Conservation (phyloP, 2,329 filamentous ascomycete genomes). For the Fusarium incarnatum region DNA sequence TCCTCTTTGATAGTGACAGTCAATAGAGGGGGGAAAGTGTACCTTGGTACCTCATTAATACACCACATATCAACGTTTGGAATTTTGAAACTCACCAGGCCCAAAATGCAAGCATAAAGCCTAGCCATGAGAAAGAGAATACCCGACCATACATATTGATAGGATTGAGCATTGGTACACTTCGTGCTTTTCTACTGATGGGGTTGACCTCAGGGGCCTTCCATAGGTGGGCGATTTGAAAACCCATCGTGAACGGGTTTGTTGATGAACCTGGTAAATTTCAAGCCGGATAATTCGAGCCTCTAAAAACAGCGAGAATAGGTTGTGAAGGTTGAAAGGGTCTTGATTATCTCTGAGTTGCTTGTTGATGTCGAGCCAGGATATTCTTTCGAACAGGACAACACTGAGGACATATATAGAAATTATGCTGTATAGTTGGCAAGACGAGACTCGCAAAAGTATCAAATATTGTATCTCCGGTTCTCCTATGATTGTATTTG, state of each 20-base stretch:
- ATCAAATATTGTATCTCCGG: slow-evolving; percentile 42
- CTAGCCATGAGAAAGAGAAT: slow-evolving; percentile 90
- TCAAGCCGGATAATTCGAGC: neutral
- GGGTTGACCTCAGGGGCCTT: slow-evolving; percentile 79
- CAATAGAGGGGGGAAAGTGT: slow-evolving; percentile 87
- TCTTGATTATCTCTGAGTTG: slow-evolving; percentile 16
- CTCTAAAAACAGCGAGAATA: neutral
- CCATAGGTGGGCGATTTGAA: slow-evolving; percentile 49
- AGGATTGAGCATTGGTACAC: slow-evolving; percentile 82
- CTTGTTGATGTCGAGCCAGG: slow-evolving; percentile 32
- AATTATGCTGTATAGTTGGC: slow-evolving; percentile 19
- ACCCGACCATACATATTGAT: slow-evolving; percentile 85
- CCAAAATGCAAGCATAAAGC: slow-evolving; percentile 89
- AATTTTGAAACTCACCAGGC: slow-evolving; percentile 68
- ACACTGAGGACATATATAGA: slow-evolving; percentile 39
- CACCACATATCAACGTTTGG: neutral
- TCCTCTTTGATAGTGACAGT: slow-evolving; percentile 84
- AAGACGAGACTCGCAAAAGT: neutral
- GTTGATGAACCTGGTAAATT: neutral
- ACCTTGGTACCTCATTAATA: slow-evolving; percentile 54
- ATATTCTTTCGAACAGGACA: slow-evolving; percentile 15
- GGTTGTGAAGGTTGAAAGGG: neutral
- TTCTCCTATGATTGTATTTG: slow-evolving; percentile 37
- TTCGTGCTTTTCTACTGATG: slow-evolving; percentile 83
- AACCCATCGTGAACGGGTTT: slow-evolving; percentile 44